Evolutionary conservation across 2,329 filamentous ascomycete species (phyloP).

Genomic region (Raffaelea ambrosiae): DNA sequence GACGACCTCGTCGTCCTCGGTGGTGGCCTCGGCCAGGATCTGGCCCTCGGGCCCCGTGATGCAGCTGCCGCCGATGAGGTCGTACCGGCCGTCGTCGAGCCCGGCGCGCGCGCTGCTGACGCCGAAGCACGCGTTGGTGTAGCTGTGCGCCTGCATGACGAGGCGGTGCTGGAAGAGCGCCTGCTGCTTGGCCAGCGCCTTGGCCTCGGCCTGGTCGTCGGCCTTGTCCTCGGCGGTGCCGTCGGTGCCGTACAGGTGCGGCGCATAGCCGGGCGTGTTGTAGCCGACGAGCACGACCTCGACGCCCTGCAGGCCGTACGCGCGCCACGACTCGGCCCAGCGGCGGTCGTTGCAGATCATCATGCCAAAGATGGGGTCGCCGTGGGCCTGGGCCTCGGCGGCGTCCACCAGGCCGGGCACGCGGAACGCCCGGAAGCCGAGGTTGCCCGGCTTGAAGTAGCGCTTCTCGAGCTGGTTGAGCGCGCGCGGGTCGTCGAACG

Average conservation of each 20-base stretch:
- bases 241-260: conserved; percentile 38
- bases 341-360: conserved; percentile 46
- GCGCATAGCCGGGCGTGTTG: conserved; percentile 39
- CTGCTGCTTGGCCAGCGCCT: conserved; percentile 28
- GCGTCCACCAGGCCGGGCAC: conserved; percentile 35
- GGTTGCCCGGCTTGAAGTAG: conserved; percentile 43
- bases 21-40: conserved; percentile 38
- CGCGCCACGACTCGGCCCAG: conserved; percentile 43
- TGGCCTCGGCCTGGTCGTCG: conserved; percentile 34
- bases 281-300: conserved; percentile 37
- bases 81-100: conserved; percentile 34
- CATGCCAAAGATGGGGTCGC: conserved; percentile 45
- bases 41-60: conserved; percentile 33
- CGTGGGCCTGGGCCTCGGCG: conserved; percentile 24
- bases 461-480: conserved; percentile 46
- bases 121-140: conserved; percentile 42
- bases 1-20: conserved; percentile 34
- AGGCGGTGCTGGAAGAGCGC: conserved; percentile 41
- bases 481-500: conserved; percentile 36
- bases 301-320: conserved; percentile 39
- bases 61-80: conserved; percentile 37
- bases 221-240: conserved; percentile 40
- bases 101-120: conserved; percentile 39
- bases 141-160: conserved; percentile 40
- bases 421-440: conserved; percentile 45